These are phyloP conservation scores for Phlebopus sp. DNA, from an alignment of 1,284 basidiomycete species.

Conservation along the genomic window DNA sequence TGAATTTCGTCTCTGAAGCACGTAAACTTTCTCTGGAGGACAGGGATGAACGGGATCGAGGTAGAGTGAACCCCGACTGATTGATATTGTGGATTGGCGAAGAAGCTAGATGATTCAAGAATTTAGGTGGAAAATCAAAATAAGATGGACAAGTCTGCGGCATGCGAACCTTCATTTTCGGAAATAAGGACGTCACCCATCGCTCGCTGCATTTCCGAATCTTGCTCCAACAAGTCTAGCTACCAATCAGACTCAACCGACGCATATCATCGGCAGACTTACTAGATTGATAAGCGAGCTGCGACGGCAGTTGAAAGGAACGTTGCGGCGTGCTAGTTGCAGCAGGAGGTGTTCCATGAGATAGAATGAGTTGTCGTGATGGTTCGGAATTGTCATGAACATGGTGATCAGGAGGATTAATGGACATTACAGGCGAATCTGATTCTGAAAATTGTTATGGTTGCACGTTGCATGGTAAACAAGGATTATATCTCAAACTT, in stretches of 20 bases:
- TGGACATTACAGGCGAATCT: slow-evolving; percentile 18
- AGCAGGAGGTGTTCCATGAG: slow-evolving; percentile 16
- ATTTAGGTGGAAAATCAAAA: background rate
- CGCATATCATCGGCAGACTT: slow-evolving; percentile 24
- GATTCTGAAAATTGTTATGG: slow-evolving; percentile 4
- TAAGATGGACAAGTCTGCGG: background rate
- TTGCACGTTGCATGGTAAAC: background rate
- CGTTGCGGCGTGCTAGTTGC: slow-evolving; percentile 54
- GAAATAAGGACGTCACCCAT: slow-evolving; percentile 54
- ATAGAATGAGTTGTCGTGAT: slow-evolving; percentile 12
- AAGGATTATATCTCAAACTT: slow-evolving; percentile 11
- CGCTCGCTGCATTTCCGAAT: slow-evolving; percentile 72
- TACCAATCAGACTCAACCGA: slow-evolving; percentile 13
- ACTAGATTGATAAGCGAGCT: slow-evolving; percentile 59
- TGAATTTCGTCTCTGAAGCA: slow-evolving; percentile 5
- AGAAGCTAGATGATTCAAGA: slow-evolving; percentile 13
- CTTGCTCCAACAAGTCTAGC: slow-evolving; percentile 65
- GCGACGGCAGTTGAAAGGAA: slow-evolving; percentile 59
- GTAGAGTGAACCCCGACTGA: slow-evolving; percentile 9
- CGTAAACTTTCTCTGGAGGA: slow-evolving; percentile 10
- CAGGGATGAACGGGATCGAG: slow-evolving; percentile 12
- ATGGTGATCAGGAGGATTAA: slow-evolving; percentile 9
- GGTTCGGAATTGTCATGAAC: slow-evolving; percentile 8
- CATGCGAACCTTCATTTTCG: slow-evolving; percentile 28
- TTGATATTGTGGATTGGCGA: slow-evolving; percentile 6